Evolutionary conservation across 768 basidiomycete genomes (phyloP).

Genomic region (Tulasnella sp.): DNA sequence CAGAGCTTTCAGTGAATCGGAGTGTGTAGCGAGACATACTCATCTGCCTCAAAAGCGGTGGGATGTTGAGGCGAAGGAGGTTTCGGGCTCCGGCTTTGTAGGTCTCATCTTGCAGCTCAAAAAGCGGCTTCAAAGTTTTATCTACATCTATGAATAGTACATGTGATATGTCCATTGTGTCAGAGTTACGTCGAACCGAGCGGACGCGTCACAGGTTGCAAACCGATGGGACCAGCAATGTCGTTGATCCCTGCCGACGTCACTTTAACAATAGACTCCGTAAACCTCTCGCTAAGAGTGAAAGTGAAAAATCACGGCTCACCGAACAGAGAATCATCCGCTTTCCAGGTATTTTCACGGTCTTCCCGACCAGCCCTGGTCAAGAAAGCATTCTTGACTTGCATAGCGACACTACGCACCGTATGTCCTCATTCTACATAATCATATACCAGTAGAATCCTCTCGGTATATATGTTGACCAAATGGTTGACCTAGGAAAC

Average conservation of each 20-base stretch:
- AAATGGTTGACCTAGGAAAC: constrained; percentile 22
- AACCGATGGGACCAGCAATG: constrained; percentile 20
- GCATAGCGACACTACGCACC: constrained; percentile 33
- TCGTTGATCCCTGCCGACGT: constrained; percentile 64
- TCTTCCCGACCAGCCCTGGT: constrained; percentile 25
- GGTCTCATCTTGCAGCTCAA: constrained; percentile 38
- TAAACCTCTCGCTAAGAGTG: too few species aligned
- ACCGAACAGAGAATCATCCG: constrained; percentile 39
- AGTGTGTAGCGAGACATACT: constrained; percentile 32
- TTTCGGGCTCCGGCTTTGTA: constrained; percentile 41
- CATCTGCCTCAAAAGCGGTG: constrained; percentile 41
- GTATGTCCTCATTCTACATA: constrained; percentile 47
- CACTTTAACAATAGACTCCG: constrained; percentile 32
- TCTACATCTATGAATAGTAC: not conserved
- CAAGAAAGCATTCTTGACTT: constrained; percentile 35
- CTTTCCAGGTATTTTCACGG: constrained; percentile 35
- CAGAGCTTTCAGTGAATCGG: constrained; percentile 21
- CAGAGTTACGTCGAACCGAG: not conserved
- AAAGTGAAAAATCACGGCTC: constrained; percentile 3
- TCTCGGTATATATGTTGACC: constrained; percentile 27
- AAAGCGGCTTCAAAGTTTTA: constrained; percentile 29
- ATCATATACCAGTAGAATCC: constrained; percentile 42
- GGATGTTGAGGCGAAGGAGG: constrained; percentile 52
- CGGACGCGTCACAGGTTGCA: not conserved
- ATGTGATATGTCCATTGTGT: not conserved